Conservation (phyloP, 768 basidiomycete genomes). For the Suillus paluster region DNA sequence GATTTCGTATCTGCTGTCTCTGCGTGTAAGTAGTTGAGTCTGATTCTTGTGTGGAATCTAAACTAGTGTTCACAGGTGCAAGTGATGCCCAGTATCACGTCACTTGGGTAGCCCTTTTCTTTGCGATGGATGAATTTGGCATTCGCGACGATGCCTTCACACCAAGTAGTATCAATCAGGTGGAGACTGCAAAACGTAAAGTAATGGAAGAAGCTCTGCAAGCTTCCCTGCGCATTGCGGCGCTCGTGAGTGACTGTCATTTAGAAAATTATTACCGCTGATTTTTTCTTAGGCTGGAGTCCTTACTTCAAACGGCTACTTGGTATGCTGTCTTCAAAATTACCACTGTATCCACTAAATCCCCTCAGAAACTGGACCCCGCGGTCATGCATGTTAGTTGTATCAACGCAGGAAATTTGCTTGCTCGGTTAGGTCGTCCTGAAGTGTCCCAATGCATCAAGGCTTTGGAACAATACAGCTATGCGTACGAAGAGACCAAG, state of each 20-base stretch:
- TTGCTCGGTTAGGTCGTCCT: conserved; percentile 81
- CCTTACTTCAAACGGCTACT: conserved; percentile 84
- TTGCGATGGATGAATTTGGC: conserved; percentile 84
- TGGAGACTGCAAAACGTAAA: conserved; percentile 68
- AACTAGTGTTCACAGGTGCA: conserved; percentile 50
- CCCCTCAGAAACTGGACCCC: conserved; percentile 70
- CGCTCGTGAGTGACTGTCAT: conserved; percentile 57
- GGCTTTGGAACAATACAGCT: conserved; percentile 87
- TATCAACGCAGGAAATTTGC: conserved; percentile 80
- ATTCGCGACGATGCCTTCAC: conserved; percentile 59
- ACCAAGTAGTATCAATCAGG: conserved; percentile 53
- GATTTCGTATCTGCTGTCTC: conserved; percentile 84
- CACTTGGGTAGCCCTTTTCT: conserved; percentile 87
- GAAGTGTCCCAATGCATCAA: conserved; percentile 85
- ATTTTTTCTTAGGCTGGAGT: conserved; percentile 64
- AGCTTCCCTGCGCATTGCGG: conserved; percentile 85
- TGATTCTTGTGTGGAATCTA: background rate
- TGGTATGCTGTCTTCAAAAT: conserved; percentile 52
- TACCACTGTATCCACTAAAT: conserved; percentile 15
- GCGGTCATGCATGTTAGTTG: conserved; percentile 90
- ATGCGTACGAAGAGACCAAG: conserved; percentile 85
- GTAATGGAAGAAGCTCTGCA: conserved; percentile 84
- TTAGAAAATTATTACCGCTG: conserved; percentile 7
- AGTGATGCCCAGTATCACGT: conserved; percentile 91
- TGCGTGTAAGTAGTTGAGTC: conserved; percentile 48